Evolutionary conservation across 768 basidiomycete species (phyloP).

Genomic region (Lactarius deliciosus): DNA sequence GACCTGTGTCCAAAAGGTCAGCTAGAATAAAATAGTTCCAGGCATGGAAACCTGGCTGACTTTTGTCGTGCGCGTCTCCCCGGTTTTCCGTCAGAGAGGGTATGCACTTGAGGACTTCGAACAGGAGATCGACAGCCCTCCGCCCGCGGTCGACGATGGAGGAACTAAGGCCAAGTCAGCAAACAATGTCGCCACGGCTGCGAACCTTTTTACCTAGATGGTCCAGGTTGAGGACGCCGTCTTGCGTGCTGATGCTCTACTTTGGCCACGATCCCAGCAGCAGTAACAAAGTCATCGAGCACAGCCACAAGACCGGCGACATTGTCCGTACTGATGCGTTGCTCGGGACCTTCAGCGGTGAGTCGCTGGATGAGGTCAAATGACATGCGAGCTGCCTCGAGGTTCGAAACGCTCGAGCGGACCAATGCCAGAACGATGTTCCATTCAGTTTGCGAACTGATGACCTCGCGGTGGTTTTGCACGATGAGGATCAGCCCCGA

Average conservation of each 20-base stretch:
- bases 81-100: slow-evolving; percentile 54
- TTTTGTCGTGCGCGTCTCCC: slow-evolving; percentile 40
- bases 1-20: neutral
- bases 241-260: slow-evolving; percentile 55
- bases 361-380: slow-evolving; percentile 75
- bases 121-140: slow-evolving; percentile 78
- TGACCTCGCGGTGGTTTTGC: slow-evolving; percentile 70
- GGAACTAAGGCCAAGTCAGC: slow-evolving; percentile 47
- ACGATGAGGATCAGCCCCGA: slow-evolving; percentile 79
- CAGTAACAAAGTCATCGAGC: slow-evolving; percentile 82
- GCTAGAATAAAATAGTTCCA: neutral
- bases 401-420: slow-evolving; percentile 79
- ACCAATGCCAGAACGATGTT: slow-evolving; percentile 87
- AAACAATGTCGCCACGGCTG: slow-evolving; percentile 14
- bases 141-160: slow-evolving; percentile 77
- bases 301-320: slow-evolving; percentile 75
- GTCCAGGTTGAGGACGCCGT: slow-evolving; percentile 48
- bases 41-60: slow-evolving; percentile 34
- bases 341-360: slow-evolving; percentile 58
- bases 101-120: slow-evolving; percentile 67
- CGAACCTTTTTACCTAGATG: slow-evolving; percentile 48
- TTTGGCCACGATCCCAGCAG: slow-evolving; percentile 62
- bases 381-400: slow-evolving; percentile 83
- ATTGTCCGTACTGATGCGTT: slow-evolving; percentile 72
- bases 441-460: slow-evolving; percentile 94